Conservation (phyloP, 1,284 basidiomycete genomes). For the Vanrija pseudolonga region DNA sequence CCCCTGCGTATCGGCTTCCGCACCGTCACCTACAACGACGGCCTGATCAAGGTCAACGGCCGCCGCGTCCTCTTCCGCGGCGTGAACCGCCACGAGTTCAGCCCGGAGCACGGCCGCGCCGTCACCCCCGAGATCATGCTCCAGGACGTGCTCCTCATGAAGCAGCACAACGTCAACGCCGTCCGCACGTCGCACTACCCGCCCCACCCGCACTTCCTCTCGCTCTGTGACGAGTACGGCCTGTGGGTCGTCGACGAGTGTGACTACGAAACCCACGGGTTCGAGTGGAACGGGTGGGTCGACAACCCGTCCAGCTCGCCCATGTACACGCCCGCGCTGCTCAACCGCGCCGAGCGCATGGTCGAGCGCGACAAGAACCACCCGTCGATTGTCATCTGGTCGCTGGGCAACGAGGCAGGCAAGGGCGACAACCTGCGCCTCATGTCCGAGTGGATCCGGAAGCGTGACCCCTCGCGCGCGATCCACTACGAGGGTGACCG, state of each 20-base stretch:
- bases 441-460: conserved; percentile 15
- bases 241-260: conserved; percentile 31
- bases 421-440: conserved; percentile 8
- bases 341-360: conserved; percentile 19
- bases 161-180: conserved; percentile 27
- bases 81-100: conserved; percentile 28
- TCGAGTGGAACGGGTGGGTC: conserved; percentile 15
- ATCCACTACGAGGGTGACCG: conserved; percentile 21
- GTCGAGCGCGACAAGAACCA: conserved; percentile 32
- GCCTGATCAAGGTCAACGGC: conserved; percentile 25
- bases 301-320: conserved; percentile 12
- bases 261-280: conserved; percentile 29
- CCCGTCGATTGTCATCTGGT: conserved; percentile 25
- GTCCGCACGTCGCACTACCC: conserved; percentile 26
- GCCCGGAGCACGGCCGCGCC: conserved; percentile 17
- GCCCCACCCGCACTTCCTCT: conserved; percentile 21
- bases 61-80: conserved; percentile 20
- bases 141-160: conserved; percentile 24
- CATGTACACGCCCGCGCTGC: conserved; percentile 12
- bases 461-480: conserved; percentile 11
- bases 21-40: conserved; percentile 17
- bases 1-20: conserved; percentile 23
- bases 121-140: conserved; percentile 18
- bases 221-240: conserved; percentile 25
- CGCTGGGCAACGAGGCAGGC: conserved; percentile 25